These are phyloP conservation scores for Alternaria ethzedia DNA, from an alignment of 2,329 filamentous ascomycete genomes.

Conservation along the genomic window DNA sequence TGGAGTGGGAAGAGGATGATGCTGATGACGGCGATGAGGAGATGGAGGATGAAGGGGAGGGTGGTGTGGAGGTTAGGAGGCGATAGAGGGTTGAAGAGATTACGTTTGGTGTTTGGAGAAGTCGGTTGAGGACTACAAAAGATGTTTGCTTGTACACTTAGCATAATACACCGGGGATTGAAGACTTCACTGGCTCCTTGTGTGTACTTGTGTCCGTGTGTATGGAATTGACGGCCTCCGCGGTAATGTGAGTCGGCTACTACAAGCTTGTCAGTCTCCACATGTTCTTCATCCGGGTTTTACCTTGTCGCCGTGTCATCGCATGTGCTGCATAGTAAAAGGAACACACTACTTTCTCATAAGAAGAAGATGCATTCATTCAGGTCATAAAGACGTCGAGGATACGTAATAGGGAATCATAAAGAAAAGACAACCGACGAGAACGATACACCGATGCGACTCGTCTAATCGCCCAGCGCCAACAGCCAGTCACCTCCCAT, in stretches of 20 bases:
- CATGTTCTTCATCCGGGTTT: background rate
- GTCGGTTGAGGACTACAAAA: too few relatives aligned
- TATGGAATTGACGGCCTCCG: background rate
- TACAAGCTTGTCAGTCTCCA: fast-evolving
- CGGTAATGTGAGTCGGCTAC: background rate
- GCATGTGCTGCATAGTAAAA: background rate
- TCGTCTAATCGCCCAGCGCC: background rate
- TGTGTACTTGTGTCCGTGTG: background rate
- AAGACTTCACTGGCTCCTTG: background rate
- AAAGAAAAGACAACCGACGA: background rate
- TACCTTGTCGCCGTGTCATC: background rate
- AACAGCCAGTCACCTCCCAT: background rate
- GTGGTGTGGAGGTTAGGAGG: background rate
- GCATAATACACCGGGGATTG: background rate
- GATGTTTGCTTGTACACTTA: too few relatives aligned
- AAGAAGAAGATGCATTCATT: background rate
- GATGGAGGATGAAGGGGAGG: background rate
- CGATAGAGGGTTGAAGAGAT: background rate
- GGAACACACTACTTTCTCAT: background rate
- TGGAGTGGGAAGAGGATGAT: background rate
- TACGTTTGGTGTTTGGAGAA: background rate
- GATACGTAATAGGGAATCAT: background rate
- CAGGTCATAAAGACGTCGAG: background rate
- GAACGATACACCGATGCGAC: background rate
- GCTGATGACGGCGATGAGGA: background rate